A percentile compares a stretch with the other conserved stretches of the same genome.
phyloP scores from a whole-genome alignment of 108 stramenopile genomes.

The Conticribra guillardii region DNA sequence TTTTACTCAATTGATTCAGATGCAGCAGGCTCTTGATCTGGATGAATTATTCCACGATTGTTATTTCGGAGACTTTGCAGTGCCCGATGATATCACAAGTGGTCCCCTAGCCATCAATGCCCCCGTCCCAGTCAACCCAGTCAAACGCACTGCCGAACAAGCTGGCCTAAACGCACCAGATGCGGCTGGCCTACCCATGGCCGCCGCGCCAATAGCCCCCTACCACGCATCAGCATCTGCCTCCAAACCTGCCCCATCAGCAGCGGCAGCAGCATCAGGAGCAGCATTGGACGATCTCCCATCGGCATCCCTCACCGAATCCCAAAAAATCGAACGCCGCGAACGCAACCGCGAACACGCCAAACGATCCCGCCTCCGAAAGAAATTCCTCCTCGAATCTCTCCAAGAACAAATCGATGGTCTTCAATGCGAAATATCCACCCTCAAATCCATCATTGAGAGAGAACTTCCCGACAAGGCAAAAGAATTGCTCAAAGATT shows the following conservation, averaged over 20 bases:
- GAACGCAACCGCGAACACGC: constrained; percentile 95
- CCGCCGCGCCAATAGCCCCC: not conserved
- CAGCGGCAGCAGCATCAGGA: constrained; percentile 5
- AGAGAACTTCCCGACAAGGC: constrained; percentile 65
- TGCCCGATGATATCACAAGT: constrained; percentile 48
- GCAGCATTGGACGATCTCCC: constrained; percentile 4
- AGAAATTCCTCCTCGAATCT: constrained; percentile 96
- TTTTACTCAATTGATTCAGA: too few species aligned
- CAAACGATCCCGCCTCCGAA: constrained; percentile 94
- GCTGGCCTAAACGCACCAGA: constrained; percentile 21
- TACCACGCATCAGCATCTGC: not conserved
- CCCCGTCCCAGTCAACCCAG: too few species aligned
- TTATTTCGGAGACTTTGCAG: constrained; percentile 79
- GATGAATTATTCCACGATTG: constrained; percentile 90
- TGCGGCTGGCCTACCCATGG: not conserved
- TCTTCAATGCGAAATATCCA: constrained; percentile 81
- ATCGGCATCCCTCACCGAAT: constrained; percentile 60
- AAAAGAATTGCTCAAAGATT: constrained; percentile 55
- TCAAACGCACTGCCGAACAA: constrained; percentile 58
- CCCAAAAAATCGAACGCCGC: constrained; percentile 86
- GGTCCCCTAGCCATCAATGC: constrained; percentile 14
- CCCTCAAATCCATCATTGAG: constrained; percentile 67
- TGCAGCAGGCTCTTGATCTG: constrained; percentile 66
- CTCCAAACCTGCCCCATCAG: not conserved
- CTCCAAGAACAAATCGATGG: constrained; percentile 95